Evolutionary conservation across 495 filamentous ascomycete species (phyloP).

Genomic region (Xylona heveae): DNA sequence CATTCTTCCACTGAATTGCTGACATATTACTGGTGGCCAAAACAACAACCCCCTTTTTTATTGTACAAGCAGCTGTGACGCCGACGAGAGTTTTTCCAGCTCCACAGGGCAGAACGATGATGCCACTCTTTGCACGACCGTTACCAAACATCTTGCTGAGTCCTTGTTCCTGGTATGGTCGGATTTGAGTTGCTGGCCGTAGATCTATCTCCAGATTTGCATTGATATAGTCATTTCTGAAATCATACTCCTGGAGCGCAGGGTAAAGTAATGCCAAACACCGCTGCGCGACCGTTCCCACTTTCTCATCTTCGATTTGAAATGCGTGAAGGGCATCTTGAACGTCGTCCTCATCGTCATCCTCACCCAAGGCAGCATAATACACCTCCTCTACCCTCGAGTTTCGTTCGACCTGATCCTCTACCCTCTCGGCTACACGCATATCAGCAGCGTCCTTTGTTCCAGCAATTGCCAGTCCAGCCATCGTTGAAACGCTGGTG

Average conservation of each 20-base stretch:
- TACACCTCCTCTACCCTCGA: slow-evolving; percentile 21
- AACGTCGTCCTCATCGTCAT: slow-evolving; percentile 72
- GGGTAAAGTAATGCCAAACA: slow-evolving; percentile 71
- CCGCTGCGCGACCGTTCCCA: slow-evolving; percentile 70
- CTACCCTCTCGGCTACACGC: slow-evolving; percentile 10
- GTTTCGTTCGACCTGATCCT: slow-evolving; percentile 14
- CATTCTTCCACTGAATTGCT: slow-evolving; percentile 84
- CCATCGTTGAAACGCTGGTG: slow-evolving; percentile 66
- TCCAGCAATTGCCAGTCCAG: slow-evolving; percentile 72
- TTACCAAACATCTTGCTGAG: slow-evolving; percentile 98
- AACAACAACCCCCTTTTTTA: slow-evolving; percentile 86
- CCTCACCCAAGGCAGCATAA: slow-evolving; percentile 32
- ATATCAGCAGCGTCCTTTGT: slow-evolving; percentile 80
- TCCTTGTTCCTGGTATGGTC: slow-evolving; percentile 86
- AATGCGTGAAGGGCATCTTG: slow-evolving; percentile 72
- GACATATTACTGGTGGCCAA: slow-evolving; percentile 94
- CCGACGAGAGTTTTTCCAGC: slow-evolving; percentile 94
- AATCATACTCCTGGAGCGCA: slow-evolving; percentile 89
- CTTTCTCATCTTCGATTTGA: slow-evolving; percentile 53
- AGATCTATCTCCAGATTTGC: slow-evolving; percentile 79
- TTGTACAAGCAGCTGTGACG: slow-evolving; percentile 87
- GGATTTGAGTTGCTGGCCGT: slow-evolving; percentile 59
- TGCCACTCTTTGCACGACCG: slow-evolving; percentile 81
- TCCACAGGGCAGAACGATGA: slow-evolving; percentile 91
- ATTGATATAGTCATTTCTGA: slow-evolving; percentile 77